Conservation (phyloP, 768 basidiomycete species). For the Panaeolus cyanescens region DNA sequence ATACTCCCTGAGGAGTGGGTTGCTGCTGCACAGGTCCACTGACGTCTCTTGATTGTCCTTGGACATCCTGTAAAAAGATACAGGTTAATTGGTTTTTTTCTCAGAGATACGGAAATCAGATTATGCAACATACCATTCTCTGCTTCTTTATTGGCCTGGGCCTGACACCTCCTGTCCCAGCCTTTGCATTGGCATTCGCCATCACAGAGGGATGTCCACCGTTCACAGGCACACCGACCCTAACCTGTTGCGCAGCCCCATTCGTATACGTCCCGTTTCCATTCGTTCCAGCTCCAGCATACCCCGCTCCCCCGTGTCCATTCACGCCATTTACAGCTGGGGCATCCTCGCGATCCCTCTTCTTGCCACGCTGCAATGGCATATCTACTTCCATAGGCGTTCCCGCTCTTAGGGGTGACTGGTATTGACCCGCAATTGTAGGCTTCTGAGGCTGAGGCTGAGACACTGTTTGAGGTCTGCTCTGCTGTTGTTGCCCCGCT, state of each 20-base stretch:
- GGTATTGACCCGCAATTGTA: conserved; percentile 6
- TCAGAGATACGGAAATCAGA: conserved; percentile 11
- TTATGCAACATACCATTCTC: conserved; percentile 56
- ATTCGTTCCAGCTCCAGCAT: conserved; percentile 30
- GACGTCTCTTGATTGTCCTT: conserved; percentile 64
- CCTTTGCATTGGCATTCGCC: conserved; percentile 54
- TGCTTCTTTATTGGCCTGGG: conserved; percentile 79
- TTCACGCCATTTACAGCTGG: conserved; percentile 25
- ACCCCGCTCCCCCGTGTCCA: conserved; percentile 24
- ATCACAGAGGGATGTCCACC: conserved; percentile 29
- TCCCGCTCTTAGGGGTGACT: conserved; percentile 25
- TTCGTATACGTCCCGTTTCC: conserved; percentile 31
- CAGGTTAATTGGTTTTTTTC: not conserved
- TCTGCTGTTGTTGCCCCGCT: conserved; percentile 11
- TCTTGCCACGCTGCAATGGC: conserved; percentile 37
- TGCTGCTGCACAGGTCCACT: conserved; percentile 64
- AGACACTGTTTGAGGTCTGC: conserved; percentile 12
- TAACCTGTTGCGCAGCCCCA: conserved; percentile 22
- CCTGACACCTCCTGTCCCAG: conserved; percentile 56
- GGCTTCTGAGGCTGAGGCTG: conserved; percentile 12
- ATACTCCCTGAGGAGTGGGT: conserved; percentile 74
- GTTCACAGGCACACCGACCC: conserved; percentile 4
- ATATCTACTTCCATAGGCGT: conserved; percentile 34
- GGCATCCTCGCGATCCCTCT: conserved; percentile 42
- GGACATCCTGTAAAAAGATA: conserved; percentile 48